Evolutionary conservation across 148 eudicot species (phyloP), one percentile per base, ranked within the genome.

Genomic region (Amaranthus palmeri): DNA sequence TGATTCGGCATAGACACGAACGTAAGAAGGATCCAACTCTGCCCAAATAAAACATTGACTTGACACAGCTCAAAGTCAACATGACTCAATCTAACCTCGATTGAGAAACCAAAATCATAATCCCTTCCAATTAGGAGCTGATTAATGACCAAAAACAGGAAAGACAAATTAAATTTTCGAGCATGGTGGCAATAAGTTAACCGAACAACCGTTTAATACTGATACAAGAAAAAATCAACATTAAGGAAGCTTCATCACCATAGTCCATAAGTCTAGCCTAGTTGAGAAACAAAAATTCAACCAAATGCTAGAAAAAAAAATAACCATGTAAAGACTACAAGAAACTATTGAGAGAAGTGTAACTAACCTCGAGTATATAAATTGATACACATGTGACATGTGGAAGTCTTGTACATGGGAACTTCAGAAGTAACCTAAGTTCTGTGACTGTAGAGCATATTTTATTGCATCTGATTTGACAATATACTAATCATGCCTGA

Each of bases 401-500:
- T 40, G 46, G 63, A 49, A 47, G 47, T 5, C 18, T 55, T 57
- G 50, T 54, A 7, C 55, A 12, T 53, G 5, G 67, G 57, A 51
- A 45, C 71, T 76, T 43, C n/a, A 50, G 53, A 53, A 63, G 65
- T 42, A 48, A 17, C 40, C 40, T 10, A 17, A 75, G 73, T 61
- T 51, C 58, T 15, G 45, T 11, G 46, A 17, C 36, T 25, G 36
- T 25, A 25, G 36, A 25, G 36, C 65, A 67, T 10, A 60, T 71
- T 58, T 42, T 61, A 65, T 17, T 53, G 58, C 63, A 70, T 71
- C 57, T 43, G 72, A 56, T 25, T 15, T 47, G 59, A 42, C 10
- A 62, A 54, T 50, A 14, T 64, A 68, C 10, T 63, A 62, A 65
- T 89, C 85, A 92, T 9, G 84, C 83, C 50, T 81, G 85, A 80